Conservation (phyloP, 179 eudicot species). For the Vitellaria paradoxa region DNA sequence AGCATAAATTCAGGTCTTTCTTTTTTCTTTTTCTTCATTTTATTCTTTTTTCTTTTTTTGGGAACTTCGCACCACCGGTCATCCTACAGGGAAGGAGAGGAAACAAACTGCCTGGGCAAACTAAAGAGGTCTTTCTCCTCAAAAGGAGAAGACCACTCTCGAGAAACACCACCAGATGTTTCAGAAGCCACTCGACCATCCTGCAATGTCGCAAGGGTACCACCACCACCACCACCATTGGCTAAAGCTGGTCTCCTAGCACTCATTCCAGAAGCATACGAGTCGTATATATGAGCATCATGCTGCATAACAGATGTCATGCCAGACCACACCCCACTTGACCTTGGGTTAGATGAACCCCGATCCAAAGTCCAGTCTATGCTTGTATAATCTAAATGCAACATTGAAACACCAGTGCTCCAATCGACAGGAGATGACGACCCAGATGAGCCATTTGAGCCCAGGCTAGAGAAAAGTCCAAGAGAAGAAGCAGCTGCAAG, state of each 20-base stretch:
- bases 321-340: constrained; percentile 46
- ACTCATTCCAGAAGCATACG: constrained; percentile 38
- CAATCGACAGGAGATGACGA: constrained; percentile 63
- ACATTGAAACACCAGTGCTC: constrained; percentile 53
- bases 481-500: constrained; percentile 68
- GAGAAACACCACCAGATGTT: constrained; percentile 25
- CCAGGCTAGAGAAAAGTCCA: constrained; percentile 72
- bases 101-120: constrained; percentile 88
- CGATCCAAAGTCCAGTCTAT: constrained; percentile 74
- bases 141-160: constrained; percentile 94
- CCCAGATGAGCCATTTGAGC: constrained; percentile 55
- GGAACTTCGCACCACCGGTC: constrained; percentile 21
- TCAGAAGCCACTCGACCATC: constrained; percentile 33
- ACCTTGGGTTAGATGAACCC: constrained; percentile 32
- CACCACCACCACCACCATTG: constrained; percentile 41
- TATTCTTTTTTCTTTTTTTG: constrained; percentile 15
- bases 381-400: constrained; percentile 59
- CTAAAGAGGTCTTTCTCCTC: constrained; percentile 87
- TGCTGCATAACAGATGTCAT: constrained; percentile 30
- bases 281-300: constrained; percentile 28
- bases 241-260: constrained; percentile 46
- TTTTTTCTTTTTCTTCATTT: constrained; percentile 10
- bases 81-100: constrained; percentile 77
- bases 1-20: constrained; percentile 34
- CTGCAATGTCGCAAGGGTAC: constrained; percentile 43